Conservation (phyloP, 306 rosid genomes). For the Citrullus mucosospermus region DNA sequence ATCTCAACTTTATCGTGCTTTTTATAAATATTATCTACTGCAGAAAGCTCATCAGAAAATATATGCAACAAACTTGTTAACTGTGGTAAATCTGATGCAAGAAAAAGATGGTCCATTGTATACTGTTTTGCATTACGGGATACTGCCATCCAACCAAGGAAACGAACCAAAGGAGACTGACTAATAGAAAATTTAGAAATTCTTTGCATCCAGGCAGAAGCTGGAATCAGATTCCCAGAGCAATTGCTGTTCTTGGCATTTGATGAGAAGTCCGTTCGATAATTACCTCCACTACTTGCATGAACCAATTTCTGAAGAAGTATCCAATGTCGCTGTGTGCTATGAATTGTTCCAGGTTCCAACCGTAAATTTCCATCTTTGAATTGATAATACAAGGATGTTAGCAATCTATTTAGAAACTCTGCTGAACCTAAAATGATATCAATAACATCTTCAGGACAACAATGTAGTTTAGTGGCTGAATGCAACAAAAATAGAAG, state of each 20-base stretch:
- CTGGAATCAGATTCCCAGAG: constrained; percentile 64
- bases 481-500: constrained; percentile 67
- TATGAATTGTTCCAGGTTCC: constrained; percentile 48
- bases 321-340: constrained; percentile 69
- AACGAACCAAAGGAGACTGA: constrained; percentile 66
- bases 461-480: constrained; percentile 64
- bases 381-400: constrained; percentile 39
- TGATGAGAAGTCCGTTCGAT: constrained; percentile 33
- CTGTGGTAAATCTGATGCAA: constrained; percentile 76
- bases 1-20: constrained; percentile 26
- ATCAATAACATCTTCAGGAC: constrained; percentile 66
- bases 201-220: constrained; percentile 81
- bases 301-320: constrained; percentile 68
- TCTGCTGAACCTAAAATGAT: constrained; percentile 66
- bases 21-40: constrained; percentile 54
- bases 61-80: constrained; percentile 49
- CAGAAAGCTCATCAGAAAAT: constrained; percentile 80
- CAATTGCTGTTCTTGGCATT: constrained; percentile 29
- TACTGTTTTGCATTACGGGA: constrained; percentile 78
- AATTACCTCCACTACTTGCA: constrained; percentile 58
- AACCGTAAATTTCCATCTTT: constrained; percentile 42
- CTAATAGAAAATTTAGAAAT: constrained; percentile 53
- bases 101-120: constrained; percentile 48
- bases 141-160: constrained; percentile 97
- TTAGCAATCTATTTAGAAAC: constrained; percentile 50